Conservation (phyloP, 1,139 yeast genomes). For the Protomyces pachydermus region DNA sequence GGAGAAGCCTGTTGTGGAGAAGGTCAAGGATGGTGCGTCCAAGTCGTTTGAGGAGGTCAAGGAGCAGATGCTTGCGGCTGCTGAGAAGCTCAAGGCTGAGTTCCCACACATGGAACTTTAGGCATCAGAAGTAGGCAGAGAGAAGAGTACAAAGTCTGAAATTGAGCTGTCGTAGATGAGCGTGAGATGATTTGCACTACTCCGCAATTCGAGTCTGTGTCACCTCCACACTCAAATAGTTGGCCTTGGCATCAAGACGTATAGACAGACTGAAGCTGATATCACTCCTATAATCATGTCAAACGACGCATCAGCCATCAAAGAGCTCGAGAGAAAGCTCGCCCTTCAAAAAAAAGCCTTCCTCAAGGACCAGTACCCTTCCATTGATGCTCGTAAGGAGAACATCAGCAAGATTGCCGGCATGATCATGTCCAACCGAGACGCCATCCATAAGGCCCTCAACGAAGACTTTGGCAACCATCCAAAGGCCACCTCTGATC, state of each 20-base stretch:
- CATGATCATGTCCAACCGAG: conserved; percentile 1
- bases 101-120: neutral
- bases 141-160: too few species aligned
- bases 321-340: neutral
- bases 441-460: neutral
- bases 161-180: too few species aligned
- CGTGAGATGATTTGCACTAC: too few species aligned
- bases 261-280: too few species aligned
- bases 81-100: neutral
- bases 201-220: too few species aligned
- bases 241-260: too few species aligned
- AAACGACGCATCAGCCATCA: neutral
- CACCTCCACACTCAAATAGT: too few species aligned
- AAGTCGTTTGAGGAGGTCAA: conserved; percentile 9
- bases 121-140: neutral
- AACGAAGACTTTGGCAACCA: neutral
- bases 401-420: conserved; percentile 4
- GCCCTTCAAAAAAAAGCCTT: conserved; percentile 5
- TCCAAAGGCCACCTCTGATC: neutral
- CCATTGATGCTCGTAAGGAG: neutral
- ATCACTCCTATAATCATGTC: neutral
- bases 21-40: neutral
- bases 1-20: conserved; percentile 9
- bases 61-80: neutral
- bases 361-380: conserved; percentile 1